Evolutionary conservation across 2,329 filamentous ascomycete species (phyloP), one percentile per base, ranked within the genome.

Genomic region (Pseudogymnoascus verrucosus): DNA sequence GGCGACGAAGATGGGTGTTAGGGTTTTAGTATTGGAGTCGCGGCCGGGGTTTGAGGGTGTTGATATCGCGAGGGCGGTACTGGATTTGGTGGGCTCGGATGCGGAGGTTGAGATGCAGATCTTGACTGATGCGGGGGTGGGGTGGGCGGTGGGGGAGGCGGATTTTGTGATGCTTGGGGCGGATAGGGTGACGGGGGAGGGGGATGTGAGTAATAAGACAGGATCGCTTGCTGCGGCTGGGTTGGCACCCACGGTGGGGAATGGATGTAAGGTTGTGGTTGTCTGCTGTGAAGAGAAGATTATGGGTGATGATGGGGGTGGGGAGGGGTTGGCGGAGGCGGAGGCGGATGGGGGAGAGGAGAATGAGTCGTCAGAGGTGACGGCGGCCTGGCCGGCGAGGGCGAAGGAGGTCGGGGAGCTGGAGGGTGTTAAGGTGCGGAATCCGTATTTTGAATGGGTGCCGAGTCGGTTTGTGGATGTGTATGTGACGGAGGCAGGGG

Each of bases 11-110:
- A 70, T 76, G 2, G 71, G 69, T 1, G 70, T 79, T 6, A 68
- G 65, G 0, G 70, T 89, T 7, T 80, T 80, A 4, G 76, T 90
- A 31, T 77, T 90, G 3, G 87, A 90, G 71, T 89, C 87, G 2
- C 78, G 87, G 0, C 88, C 88, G 0, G 77, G 86, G 0, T 89
- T 81, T 67, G 87, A 90, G 73, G 88, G 87, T 6, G 83, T 83
- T 4, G 80, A 77, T 7, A 78, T 86, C 61, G 42, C 42, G n/a
- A 47, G 42, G 21, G 42, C 42, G 11, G 84, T 76, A 74, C n/a
- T 74, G 73, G 4, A 65, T 83, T 67, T 70, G 74, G 63, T 59
- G 68, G 66, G 39, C 64, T 64, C 64, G 65, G n/a, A 73, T 67
- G 7, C 71, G 68, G 23, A 67, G 66, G 63, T 65, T 63, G 65